Base-by-base conservation (phyloP, 1,284 basidiomycete species). In the Puccinia hordei region DNA sequence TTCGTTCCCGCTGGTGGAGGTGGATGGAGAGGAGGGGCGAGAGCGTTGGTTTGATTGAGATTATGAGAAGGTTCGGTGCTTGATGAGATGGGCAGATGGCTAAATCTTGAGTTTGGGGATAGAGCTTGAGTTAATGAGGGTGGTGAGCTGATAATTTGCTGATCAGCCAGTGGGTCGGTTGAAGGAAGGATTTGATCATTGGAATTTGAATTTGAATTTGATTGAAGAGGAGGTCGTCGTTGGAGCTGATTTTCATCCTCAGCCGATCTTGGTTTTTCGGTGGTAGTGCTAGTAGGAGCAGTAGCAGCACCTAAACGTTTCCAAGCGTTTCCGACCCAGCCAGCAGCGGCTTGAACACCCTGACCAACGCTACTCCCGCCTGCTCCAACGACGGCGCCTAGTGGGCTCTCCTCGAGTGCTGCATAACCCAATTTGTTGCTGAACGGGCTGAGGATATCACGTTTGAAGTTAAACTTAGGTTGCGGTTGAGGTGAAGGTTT, bases 401-500 rank as follows among this genome's bases (percentile, higher is more conserved):
- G 46, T 33, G 55, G 59, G 30, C 59, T 73, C 41, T 80, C 78
- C 27, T 75, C 66, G 49, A 65, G 35, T 33, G 69, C 59, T 19
- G 82, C 81, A 79, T 82, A 81, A 24, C 80, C 78, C 30, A 81
- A 68, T 19, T 76, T 66, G 27, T 35, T 72, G 71, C 71, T 82
- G 61, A 84, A 72, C 3, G 83, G 82, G 22, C 82, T 81, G 24
- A 84, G 80, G 38, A 83, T 81, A 81, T 83, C 83, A 46, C 83
- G 82, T 12, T 81, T 75, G 72, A 83, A 84, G 49, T 82, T 82
- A 80, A 84, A 84, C 33, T 82, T 82, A 4, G 77, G 35, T 15
- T 82, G 76, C 15, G 63, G 66, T 63, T 71, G 78, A 49, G 69
- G 75, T 0, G 83, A 82, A 0, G 83, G 82, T 51, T 83, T 83